Evolutionary conservation across 768 basidiomycete genomes (phyloP), one percentile per base, ranked within the genome.

Genomic region (Strobilomyces confusus): DNA sequence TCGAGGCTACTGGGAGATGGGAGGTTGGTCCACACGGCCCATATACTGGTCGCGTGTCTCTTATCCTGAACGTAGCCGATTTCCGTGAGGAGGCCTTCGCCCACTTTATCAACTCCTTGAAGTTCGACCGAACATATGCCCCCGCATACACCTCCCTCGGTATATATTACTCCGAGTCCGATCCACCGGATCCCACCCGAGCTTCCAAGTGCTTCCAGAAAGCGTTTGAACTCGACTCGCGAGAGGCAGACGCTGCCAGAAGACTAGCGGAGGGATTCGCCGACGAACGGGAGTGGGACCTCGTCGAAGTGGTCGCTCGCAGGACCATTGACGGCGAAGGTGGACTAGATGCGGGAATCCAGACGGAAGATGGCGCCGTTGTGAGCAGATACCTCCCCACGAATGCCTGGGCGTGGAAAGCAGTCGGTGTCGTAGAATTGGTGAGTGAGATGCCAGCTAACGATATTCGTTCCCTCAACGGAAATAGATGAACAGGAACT

Each of bases 361-460:
- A 72, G 58, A 70, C 61, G 49, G 72, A 75, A 9, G 77, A 78
- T 44, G 66, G 66, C 12, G 66, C 65, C 4, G 68, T 70, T n/a
- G 65, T 72, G 5, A 65, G 69, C 3, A 74, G 80, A 59, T 85
- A 85, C 65, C 74, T 83, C 40, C 87, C 90, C 0, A 83, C 82
- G 34, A 94, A 95, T 61, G 80, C 87, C 9, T 99, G 97, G 97
- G 97, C 97, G 4, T 99, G 95, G 95, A 98, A 97, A 70, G 95
- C 94, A 20, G 72, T 92, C 33, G 97, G 93, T 1, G 82, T 92
- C 1, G 94, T 94, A 2, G 93, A 95, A 67, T 73, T 95, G 72
- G 95, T 94, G 63, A 69, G 87, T 73, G 41, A 20, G 20, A 15
- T 44, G 32, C 44, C 49, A 60, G 57, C 26, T 19, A 15, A 8